Evolutionary conservation across 1,284 basidiomycete genomes (phyloP), one percentile per base, ranked within the genome.

Genomic region (Ceratobasidium sp.): DNA sequence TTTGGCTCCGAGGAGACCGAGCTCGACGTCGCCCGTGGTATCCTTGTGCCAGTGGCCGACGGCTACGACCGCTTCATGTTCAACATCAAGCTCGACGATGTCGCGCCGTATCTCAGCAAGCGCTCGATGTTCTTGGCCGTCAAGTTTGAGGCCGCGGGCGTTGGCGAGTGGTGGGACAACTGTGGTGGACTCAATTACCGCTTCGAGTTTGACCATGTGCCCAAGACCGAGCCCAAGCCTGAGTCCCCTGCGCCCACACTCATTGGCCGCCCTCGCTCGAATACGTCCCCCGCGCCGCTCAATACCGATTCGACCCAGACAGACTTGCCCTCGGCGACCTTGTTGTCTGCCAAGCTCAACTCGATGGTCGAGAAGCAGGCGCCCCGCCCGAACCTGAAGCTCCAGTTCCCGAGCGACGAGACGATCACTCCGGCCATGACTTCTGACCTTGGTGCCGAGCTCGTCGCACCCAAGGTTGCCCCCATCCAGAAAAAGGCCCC

Each of bases 71-170:
- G 85, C 44, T 86, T 87, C 82, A 81, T 81, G 64, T 86, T 86
- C 79, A 79, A 81, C 4, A 90, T 96, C 81, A 90, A 88, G 70
- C 87, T 97, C 46, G 91, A 93, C 79, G 93, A 95, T 80, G 92
- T 94, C 81, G 88, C 89, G 67, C 85, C 86, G 57, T 89, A 88
- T 77, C 86, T 96, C 15, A 86, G 88, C 49, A 87, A 89, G 8
- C 87, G 91, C 43, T 88, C 88, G 17, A 83, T 96, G 62, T 89
- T 87, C 83, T 85, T 95, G n/a, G 94, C 90, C 40, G 88, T 87
- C 4, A 86, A 91, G 43, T 95, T 88, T 83, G 85, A 84, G 0
- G 80, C 85, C 40, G 81, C 83, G n/a, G 84, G 84, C 17, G 79
- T 76, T 32, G 79, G 81, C 32, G 86, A 86, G 77, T 86, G 84